Evolutionary conservation across 768 basidiomycete species (phyloP), one percentile per base, ranked within the genome.

Genomic region (Tulasnella sp.): DNA sequence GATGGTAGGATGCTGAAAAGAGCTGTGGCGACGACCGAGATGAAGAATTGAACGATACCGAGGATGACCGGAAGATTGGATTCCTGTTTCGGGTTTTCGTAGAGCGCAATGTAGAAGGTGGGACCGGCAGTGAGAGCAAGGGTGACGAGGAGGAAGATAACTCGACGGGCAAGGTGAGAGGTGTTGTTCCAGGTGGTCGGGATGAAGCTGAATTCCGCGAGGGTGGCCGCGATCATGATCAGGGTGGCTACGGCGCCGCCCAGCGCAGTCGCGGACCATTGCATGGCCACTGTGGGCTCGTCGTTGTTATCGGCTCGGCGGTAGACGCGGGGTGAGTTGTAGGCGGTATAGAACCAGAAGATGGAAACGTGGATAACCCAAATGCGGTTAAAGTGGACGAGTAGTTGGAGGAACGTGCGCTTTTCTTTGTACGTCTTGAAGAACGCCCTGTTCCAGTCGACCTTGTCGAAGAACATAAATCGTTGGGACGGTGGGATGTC

Each of bases 351-450:
- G 85, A 91, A 98, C 88, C 91, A 99, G 86, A 91, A 99, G 82
- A 98, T 84, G 40, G 96, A 89, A 77, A 99, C 86, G 84, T 99
- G 97, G 79, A 97, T 91, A 83, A 99, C 95, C 96, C 97, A 99
- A 80, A 99, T 94, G 71, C 97, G 93, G 85, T 99, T 99, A 86
- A 99, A 99, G 87, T 99, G 98, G 88, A 99, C 96, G 76, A 99
- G 88, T 1, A 99, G 87, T 83, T 99, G 97, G 49, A 96, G 93
- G 83, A 96, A 94, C 0, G 96, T 96, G 40, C 97, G 94, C 81
- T 96, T 95, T 83, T 99, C 97, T 79, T 91, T 96, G 84, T 99
- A 99, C 0, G 97, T 99, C 86, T 99, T 99, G 93, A 96, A 97
- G 84, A 99, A 99, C 3, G 91, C 96, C 31, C 91, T 87, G 80